Evolutionary conservation across 257 asterid species (phyloP).

Genomic region (Solanum chilense): DNA sequence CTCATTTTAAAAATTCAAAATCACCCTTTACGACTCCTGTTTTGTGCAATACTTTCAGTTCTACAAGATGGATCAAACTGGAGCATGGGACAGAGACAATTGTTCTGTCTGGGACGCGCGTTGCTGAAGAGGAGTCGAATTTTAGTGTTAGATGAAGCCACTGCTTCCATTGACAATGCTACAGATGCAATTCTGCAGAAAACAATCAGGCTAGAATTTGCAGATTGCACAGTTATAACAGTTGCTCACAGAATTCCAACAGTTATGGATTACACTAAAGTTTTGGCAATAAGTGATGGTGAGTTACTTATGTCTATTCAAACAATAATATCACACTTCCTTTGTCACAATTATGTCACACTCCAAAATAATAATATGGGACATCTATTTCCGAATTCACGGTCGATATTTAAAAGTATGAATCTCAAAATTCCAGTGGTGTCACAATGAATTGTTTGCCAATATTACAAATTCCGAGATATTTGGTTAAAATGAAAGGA

Average conservation of each 20-base stretch:
- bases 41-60: neutral
- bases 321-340: no score
- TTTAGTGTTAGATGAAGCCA: conserved; percentile 7
- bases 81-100: conserved; percentile 1
- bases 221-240: neutral
- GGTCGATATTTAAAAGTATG: neutral
- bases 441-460: no score
- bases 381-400: no score
- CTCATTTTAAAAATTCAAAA: no score
- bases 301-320: neutral
- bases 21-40: no score
- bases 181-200: conserved; percentile 1
- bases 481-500: neutral
- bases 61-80: neutral
- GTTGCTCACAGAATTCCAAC: neutral
- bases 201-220: neutral
- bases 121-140: neutral
- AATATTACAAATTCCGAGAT: neutral
- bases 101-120: neutral
- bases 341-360: neutral
- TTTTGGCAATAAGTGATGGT: conserved; percentile 2
- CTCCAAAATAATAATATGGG: neutral
- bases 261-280: neutral
- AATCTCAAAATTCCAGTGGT: neutral
- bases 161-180: conserved; percentile 8